Conservation (phyloP, 2,329 filamentous ascomycete species). For the Beauveria scarabaeidicola region DNA sequence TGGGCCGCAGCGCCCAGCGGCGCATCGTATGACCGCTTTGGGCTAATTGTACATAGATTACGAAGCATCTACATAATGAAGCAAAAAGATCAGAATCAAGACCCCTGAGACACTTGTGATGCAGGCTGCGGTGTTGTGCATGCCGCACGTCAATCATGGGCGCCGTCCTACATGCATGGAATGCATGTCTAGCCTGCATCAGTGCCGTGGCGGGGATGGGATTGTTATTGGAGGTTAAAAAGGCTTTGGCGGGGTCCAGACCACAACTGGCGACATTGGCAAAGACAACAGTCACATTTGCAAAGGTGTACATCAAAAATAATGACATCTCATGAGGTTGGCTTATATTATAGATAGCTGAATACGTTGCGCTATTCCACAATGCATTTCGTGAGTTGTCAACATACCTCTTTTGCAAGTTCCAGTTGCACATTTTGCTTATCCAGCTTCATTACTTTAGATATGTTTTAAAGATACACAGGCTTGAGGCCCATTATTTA, state of each 20-base stretch:
- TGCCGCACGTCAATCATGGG: background rate
- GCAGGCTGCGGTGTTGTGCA: background rate
- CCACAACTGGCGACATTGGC: no score
- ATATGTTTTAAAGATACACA: conserved; percentile 16
- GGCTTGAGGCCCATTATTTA: conserved; percentile 24
- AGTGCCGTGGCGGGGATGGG: background rate
- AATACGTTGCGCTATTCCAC: background rate
- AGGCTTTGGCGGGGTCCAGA: background rate
- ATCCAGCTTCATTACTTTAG: conserved; percentile 1
- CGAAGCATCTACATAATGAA: background rate
- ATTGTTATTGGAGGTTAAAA: background rate
- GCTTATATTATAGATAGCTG: conserved; percentile 5
- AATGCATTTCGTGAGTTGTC: background rate
- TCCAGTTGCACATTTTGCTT: background rate
- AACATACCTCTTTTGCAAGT: background rate
- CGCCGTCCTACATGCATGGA: background rate
- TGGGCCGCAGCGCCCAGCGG: background rate
- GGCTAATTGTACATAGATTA: background rate
- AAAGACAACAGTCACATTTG: background rate
- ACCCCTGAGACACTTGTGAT: background rate
- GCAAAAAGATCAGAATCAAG: background rate
- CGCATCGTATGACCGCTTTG: background rate
- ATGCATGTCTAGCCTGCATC: conserved; percentile 5
- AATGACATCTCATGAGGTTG: background rate
- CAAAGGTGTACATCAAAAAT: background rate